Base-by-base conservation (phyloP, 148 eudicot species). In the Arctostaphylos glauca region DNA sequence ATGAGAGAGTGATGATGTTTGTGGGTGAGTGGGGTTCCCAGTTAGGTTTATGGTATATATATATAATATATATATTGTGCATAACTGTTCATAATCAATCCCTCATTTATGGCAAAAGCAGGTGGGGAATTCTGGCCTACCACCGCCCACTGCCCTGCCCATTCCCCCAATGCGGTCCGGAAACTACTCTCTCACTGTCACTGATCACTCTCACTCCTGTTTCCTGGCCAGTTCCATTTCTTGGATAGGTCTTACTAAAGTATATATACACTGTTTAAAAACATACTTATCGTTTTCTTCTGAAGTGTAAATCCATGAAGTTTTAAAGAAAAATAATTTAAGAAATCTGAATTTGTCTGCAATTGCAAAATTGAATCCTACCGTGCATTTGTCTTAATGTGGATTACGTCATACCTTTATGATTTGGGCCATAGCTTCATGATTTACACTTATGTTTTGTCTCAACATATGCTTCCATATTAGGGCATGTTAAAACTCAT, bases 91-190 rank as follows among this genome's bases (percentile, higher is more conserved):
- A 31, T 31, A 31, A 31, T 31, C 8, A 25, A 9, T 47, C 31
- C 41, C 43, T 52, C 84, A 85, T 85, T 85, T 78, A 85, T 71
- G 84, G 84, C 67, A 43, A 70, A 84, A 81, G 81, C 23, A 66
- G 74, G 74, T 50, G 75, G 53, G 78, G 7, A 78, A 38, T 50
- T 23, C 54, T 62, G 81, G 81, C 81, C 74, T 47, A 64, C 81
- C 81, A 2, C 3, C 68, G 41, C 47, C 56, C 68, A 54, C 58
- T 54, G 56, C 16, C 59, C 10, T 49, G 38, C 38, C 38, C 38
- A 31, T 31, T 31, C 38, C 38, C 38, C 38, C 38, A 31, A 31
- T 31, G 38, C 38, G 38, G 38, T 31, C 38, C 0, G 38, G 38
- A 31, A 0, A 31, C 38, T 31, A 31, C 71, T 66, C 71, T 25